These are phyloP conservation scores for Trichoderma pleuroti DNA, from an alignment of 2,329 filamentous ascomycete genomes.

Conservation along the genomic window DNA sequence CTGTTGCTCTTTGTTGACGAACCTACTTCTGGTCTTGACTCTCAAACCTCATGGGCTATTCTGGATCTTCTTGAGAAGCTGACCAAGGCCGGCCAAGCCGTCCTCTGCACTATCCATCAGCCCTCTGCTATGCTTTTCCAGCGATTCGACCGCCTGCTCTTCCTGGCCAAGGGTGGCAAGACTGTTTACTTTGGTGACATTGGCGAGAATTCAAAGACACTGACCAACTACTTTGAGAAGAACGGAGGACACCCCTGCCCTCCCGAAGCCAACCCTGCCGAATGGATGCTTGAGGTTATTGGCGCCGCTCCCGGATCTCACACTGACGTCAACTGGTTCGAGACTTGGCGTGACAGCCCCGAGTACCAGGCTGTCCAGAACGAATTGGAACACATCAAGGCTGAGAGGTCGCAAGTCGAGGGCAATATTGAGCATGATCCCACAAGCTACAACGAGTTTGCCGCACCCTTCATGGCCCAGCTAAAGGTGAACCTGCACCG, in stretches of 20 bases:
- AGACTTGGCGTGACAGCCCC: constrained; percentile 56
- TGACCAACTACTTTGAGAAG: constrained; percentile 73
- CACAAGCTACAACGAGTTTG: constrained; percentile 68
- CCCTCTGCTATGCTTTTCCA: constrained; percentile 95
- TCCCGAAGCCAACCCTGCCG: constrained; percentile 70
- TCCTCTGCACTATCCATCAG: constrained; percentile 97
- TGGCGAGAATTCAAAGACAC: constrained; percentile 62
- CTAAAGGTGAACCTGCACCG: constrained; percentile 65
- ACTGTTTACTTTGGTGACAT: constrained; percentile 82
- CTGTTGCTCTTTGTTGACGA: constrained; percentile 91
- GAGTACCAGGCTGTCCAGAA: constrained; percentile 54
- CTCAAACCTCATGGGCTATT: constrained; percentile 91
- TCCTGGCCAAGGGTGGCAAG: constrained; percentile 70
- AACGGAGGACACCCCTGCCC: constrained; percentile 66
- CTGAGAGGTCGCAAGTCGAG: constrained; percentile 37
- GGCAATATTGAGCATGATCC: constrained; percentile 33
- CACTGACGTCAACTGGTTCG: constrained; percentile 63
- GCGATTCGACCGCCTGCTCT: constrained; percentile 77
- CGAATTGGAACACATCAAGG: constrained; percentile 56
- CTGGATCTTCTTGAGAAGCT: constrained; percentile 84
- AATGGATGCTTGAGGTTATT: constrained; percentile 69
- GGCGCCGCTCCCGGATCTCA: constrained; percentile 61
- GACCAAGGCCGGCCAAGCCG: constrained; percentile 82
- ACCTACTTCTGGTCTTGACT: constrained; percentile 90
- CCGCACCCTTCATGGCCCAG: constrained; percentile 68